These are phyloP conservation scores for Malassezia psittaci DNA, from an alignment of 1,284 basidiomycete genomes.

Conservation along the genomic window DNA sequence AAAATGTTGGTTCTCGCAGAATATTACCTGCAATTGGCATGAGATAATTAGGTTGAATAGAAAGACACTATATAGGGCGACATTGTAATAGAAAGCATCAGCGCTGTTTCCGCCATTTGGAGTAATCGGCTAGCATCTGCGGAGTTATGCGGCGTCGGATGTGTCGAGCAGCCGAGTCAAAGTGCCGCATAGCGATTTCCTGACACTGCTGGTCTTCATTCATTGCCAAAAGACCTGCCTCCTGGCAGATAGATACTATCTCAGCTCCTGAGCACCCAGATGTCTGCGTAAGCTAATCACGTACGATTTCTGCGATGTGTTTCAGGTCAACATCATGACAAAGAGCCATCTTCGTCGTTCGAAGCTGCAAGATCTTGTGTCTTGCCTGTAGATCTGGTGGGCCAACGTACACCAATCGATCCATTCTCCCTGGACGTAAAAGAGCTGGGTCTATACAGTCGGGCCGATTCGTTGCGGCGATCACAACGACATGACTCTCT, in stretches of 20 bases:
- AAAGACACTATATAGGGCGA: no score
- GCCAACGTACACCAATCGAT: constrained; percentile 86
- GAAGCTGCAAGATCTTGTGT: constrained; percentile 72
- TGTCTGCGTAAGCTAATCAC: constrained; percentile 50
- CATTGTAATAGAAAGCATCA: neutral
- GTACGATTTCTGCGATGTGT: constrained; percentile 58
- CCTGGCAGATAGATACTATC: constrained; percentile 81
- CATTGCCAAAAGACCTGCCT: constrained; percentile 86
- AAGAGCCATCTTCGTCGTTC: constrained; percentile 68
- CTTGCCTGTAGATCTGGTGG: constrained; percentile 72
- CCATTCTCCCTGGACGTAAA: constrained; percentile 88
- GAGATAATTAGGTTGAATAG: no score
- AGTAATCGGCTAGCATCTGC: constrained; percentile 51
- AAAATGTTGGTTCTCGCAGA: no score
- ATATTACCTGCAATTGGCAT: no score
- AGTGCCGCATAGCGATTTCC: constrained; percentile 64
- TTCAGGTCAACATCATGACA: constrained; percentile 59
- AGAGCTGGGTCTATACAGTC: constrained; percentile 86
- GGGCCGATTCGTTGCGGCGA: constrained; percentile 92
- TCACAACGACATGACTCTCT: constrained; percentile 77
- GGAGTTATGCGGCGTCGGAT: constrained; percentile 77
- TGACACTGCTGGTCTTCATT: constrained; percentile 68
- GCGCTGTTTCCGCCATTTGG: constrained; percentile 5
- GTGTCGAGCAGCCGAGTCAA: constrained; percentile 62
- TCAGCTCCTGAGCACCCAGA: constrained; percentile 95